A percentile compares a stretch with the other conserved stretches of the same genome.
Conservation (phyloP, 345 rosid genomes). For the Lumnitzera racemosa region DNA sequence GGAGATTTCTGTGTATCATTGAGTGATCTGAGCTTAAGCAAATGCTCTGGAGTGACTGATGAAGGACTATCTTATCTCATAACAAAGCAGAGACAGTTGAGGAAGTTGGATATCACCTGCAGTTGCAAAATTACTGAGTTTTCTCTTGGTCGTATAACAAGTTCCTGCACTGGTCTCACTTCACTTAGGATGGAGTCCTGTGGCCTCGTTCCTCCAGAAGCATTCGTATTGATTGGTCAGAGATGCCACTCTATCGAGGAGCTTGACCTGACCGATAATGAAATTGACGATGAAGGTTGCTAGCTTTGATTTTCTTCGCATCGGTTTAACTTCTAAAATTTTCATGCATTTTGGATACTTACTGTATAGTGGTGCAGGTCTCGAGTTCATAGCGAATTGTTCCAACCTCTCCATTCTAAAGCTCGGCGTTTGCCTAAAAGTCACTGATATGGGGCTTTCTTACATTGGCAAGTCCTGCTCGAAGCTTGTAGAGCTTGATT, state of each 20-base stretch:
- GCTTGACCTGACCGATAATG: constrained; percentile 69
- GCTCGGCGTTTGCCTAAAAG: constrained; percentile 57
- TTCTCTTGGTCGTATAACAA: constrained; percentile 39
- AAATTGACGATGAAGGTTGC: constrained; percentile 66
- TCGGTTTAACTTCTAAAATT: background rate
- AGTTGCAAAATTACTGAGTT: constrained; percentile 56
- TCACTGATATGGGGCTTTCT: constrained; percentile 47
- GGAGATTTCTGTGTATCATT: constrained; percentile 36
- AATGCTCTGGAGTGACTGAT: constrained; percentile 60
- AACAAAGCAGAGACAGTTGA: constrained; percentile 40
- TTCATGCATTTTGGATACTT: constrained; percentile 5
- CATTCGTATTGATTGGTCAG: constrained; percentile 52
- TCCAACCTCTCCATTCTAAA: constrained; percentile 43
- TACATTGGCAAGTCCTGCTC: constrained; percentile 44
- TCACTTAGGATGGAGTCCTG: constrained; percentile 69
- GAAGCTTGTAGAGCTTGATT: constrained; percentile 56
- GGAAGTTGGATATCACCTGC: constrained; percentile 59
- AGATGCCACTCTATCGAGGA: constrained; percentile 50
- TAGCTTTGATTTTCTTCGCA: background rate
- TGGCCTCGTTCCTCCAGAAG: constrained; percentile 44
- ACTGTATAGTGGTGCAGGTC: constrained; percentile 29
- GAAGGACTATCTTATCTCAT: constrained; percentile 50
- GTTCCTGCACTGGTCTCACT: constrained; percentile 36
- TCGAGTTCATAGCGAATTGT: constrained; percentile 53
- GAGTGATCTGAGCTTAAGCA: constrained; percentile 57